Evolutionary conservation across 352 stramenopile genomes (phyloP).

Genomic region (Globisporangium abappressorium): DNA sequence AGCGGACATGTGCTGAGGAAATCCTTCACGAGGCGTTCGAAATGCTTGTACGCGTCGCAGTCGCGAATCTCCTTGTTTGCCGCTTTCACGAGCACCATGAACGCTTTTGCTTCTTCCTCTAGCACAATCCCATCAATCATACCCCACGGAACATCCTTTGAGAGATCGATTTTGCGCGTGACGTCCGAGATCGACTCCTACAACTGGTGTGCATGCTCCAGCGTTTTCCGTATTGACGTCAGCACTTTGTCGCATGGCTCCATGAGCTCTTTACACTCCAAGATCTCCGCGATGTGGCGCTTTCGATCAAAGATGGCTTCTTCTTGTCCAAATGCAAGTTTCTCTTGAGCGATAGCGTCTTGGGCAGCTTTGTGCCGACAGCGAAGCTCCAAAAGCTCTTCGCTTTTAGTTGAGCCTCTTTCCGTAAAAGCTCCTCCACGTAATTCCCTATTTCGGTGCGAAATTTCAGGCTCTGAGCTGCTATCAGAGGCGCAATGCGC

Average conservation of each 20-base stretch:
- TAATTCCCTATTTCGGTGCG: constrained; percentile 82
- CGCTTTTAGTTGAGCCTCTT: constrained; percentile 45
- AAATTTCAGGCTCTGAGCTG: constrained; percentile 59
- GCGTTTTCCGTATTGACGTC: constrained; percentile 65
- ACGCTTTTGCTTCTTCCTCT: constrained; percentile 92
- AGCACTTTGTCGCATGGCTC: constrained; percentile 76
- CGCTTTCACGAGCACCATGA: constrained; percentile 86
- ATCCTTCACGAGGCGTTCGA: constrained; percentile 70
- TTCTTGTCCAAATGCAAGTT: constrained; percentile 34
- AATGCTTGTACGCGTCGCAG: constrained; percentile 90
- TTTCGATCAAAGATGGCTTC: constrained; percentile 46
- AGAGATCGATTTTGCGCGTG: constrained; percentile 86
- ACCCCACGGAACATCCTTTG: constrained; percentile 88
- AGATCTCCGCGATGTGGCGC: constrained; percentile 88
- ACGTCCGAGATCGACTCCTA: constrained; percentile 88
- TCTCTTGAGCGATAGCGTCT: constrained; percentile 43
- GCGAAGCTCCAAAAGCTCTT: constrained; percentile 67
- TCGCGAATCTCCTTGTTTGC: constrained; percentile 88
- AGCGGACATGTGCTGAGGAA: constrained; percentile 78
- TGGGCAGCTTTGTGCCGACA: constrained; percentile 42
- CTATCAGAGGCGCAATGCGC: constrained; percentile 63
- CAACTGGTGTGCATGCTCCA: constrained; percentile 76
- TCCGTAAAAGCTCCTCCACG: constrained; percentile 63
- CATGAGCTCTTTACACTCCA: constrained; percentile 91
- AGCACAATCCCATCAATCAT: constrained; percentile 90